These are phyloP conservation scores for Diaporthe humulicola DNA, from an alignment of 2,329 filamentous ascomycete species.

Conservation along the genomic window DNA sequence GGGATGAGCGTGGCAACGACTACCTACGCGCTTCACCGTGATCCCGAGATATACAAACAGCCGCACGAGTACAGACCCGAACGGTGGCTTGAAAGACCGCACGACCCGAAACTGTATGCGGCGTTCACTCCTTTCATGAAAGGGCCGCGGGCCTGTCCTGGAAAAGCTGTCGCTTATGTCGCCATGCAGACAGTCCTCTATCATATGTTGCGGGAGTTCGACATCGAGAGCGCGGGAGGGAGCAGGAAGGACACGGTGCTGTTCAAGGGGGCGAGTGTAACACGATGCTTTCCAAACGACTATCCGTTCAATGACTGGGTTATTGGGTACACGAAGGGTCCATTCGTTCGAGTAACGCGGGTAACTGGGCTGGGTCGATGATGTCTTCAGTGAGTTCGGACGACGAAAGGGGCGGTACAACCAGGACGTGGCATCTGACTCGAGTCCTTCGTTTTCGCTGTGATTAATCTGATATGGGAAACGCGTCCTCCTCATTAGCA, in stretches of 20 bases:
- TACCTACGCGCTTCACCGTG: not conserved
- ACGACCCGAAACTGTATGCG: conserved; percentile 12
- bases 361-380: not conserved
- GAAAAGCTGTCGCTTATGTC: conserved; percentile 8
- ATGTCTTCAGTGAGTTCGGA: not conserved
- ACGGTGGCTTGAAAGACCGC: not conserved
- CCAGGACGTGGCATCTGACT: not conserved
- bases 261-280: not conserved
- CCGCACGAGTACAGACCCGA: not conserved
- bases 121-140: not conserved
- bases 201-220: not conserved
- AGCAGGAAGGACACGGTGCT: accelerated
- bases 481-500: not conserved
- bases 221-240: not conserved
- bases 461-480: not conserved
- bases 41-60: conserved; percentile 12
- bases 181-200: not conserved
- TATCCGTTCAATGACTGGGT: conserved; percentile 27
- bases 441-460: not conserved
- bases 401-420: not conserved
- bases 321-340: conserved; percentile 15
- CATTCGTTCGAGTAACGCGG: not conserved
- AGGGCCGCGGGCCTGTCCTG: not conserved
- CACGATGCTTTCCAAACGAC: not conserved
- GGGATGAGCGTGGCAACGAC: not conserved